Evolutionary conservation across 148 eudicot species (phyloP), one percentile per base, ranked within the genome.

Genomic region (Polygonum maritimum): DNA sequence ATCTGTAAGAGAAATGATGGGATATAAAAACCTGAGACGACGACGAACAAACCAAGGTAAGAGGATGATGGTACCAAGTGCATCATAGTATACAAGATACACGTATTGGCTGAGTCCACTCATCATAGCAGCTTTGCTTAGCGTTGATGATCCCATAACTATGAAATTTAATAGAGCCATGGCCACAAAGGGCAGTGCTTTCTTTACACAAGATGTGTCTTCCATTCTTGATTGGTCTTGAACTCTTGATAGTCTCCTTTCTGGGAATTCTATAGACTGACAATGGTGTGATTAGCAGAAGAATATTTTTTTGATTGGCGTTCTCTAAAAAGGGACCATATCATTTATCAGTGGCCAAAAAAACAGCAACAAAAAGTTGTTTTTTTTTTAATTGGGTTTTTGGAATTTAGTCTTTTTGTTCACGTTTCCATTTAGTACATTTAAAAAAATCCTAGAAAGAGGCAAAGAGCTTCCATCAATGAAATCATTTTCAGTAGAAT

Each of bases 1-100:
- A 26, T 26, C 31, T 39, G 41, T 7, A 9, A 33, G 0, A 2
- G 75, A 80, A 83, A 81, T 78, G 78, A 26, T 39, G 41, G 47
- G 9, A 6, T 44, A 41, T 76, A 71, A 58, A 73, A 7, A 55
- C 63, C 63, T 57, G 11, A 57, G 19, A 8, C 55, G 6, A 19
- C 16, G 67, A 60, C 2, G 13, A 55, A 72, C 14, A 60, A 26
- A 22, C 2, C 76, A 26, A 60, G 67, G 67, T 21, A 60, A 3
- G 35, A 60, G 15, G 12, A 60, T 26, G 35, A 26, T 21, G 11
- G 67, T 60, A 3, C 3, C 38, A 2, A 60, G 67, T 0, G 35
- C 36, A 0, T 58, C 35, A 22, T 58, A 58, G 65, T 58, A 58
- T 21, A 58, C 65, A 2, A 58, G 1, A 0, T 7, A 58, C 33